Base-by-base conservation (phyloP, 1,284 basidiomycete species). In the Trichosporon ovoides region DNA sequence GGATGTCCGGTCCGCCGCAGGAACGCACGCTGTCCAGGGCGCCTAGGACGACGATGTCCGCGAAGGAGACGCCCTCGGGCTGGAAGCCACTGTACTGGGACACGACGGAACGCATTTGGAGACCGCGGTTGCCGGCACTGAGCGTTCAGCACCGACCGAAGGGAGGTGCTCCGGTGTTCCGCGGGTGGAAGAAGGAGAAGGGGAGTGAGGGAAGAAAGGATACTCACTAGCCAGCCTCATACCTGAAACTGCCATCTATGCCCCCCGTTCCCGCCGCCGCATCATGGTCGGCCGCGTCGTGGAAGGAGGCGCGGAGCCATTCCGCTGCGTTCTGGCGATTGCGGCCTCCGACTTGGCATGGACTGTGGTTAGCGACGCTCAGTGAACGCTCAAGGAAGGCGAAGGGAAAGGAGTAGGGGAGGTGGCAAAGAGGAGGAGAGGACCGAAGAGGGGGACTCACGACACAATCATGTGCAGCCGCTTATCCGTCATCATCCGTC, bases 261-360 rank as follows among this genome's bases (percentile, higher is more conserved):
- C 64, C 62, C 6, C 64, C 64, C 0, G 56, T 61, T 1, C 64
- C 64, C 1, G 57, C 19, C 4, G 59, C 43, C 3, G 59, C 57
- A 19, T 66, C 37, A 56, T 66, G 53, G 7, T 46, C 38, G 16
- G 53, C 56, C 4, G 59, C 57, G 38, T 66, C 64, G 51, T 66
- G 62, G 53, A 66, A 66, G 14, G 58, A 58, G 3, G 52, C 54
- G 12, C 59, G 51, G 14, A 65, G 50, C 63, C 63, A 65, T 48
- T 65, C 63, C 3, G 55, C 58, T 3, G 63, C 58, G 10, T 56
- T 62, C 24, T 57, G 48, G 2, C 59, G 48, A 33, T 60, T 61
- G 2, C 38, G 33, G 3, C 59, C 59, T 7, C 62, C 62, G 3
- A 65, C 67, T 14, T 69, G 70, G 33, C 79, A 58, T 1, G 77